These are phyloP conservation scores for Staphylotrichum tortipilum DNA, from an alignment of 495 filamentous ascomycete genomes.

Conservation along the genomic window DNA sequence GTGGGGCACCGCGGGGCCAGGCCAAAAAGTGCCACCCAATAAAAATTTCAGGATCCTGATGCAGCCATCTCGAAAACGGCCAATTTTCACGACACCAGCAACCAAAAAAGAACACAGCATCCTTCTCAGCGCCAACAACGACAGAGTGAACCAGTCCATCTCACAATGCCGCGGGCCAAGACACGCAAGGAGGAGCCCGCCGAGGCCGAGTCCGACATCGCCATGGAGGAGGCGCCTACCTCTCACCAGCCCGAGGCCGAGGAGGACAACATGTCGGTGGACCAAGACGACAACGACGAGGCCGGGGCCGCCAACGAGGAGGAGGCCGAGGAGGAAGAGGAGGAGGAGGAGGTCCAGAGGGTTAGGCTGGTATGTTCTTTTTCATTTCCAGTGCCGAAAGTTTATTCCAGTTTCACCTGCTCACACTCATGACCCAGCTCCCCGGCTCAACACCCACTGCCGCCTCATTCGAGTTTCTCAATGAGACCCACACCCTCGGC, in stretches of 20 bases:
- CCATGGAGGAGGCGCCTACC: slow-evolving; percentile 47
- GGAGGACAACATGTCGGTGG: slow-evolving; percentile 36
- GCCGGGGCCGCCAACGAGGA: slow-evolving; percentile 36
- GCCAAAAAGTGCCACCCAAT: slow-evolving; percentile 8
- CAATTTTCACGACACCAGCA: no score
- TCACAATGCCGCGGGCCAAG: slow-evolving; percentile 28
- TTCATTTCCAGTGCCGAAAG: no score
- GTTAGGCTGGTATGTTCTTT: slow-evolving; percentile 26
- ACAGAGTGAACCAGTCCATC: neutral
- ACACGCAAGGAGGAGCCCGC: slow-evolving; percentile 13
- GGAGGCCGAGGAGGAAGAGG: slow-evolving; percentile 14
- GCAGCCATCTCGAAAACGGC: neutral
- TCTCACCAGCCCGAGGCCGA: slow-evolving; percentile 32
- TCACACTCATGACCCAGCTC: no score
- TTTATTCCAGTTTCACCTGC: no score
- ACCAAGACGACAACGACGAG: slow-evolving; percentile 17
- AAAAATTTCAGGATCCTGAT: slow-evolving; percentile 12
- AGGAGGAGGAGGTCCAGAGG: slow-evolving; percentile 22
- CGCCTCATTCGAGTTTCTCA: slow-evolving; percentile 72
- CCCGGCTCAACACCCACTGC: slow-evolving; percentile 63
- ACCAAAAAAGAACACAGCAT: no score
- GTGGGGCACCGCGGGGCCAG: neutral
- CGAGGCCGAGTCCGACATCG: slow-evolving; percentile 28
- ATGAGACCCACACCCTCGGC: slow-evolving; percentile 90
- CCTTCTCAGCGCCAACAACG: neutral